phyloP scores from a whole-genome alignment of 345 rosid species.

The Limnanthes douglasii region DNA sequence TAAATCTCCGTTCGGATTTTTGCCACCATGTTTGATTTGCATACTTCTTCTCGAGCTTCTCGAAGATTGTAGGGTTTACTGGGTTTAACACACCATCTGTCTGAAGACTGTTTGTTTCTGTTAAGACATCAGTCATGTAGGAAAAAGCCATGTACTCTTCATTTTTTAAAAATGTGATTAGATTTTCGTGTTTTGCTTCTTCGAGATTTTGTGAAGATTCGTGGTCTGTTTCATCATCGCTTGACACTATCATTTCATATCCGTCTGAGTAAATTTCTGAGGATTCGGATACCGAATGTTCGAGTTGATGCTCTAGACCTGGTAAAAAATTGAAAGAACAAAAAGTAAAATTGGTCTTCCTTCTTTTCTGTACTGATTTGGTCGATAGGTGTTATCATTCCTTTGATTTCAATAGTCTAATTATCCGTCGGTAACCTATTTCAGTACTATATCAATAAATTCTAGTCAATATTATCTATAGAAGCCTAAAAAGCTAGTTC shows the following conservation, averaged over 20 bases:
- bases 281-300: conserved; percentile 35
- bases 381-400: too few relatives aligned
- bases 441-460: background rate
- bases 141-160: conserved; percentile 45
- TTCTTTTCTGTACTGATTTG: too few relatives aligned
- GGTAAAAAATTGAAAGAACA: conserved; percentile 1
- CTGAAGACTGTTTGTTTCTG: conserved; percentile 40
- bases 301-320: conserved; percentile 34
- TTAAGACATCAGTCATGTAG: conserved; percentile 47
- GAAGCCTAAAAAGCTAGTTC: background rate
- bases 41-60: conserved; percentile 68
- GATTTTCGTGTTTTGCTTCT: conserved; percentile 21
- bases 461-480: background rate
- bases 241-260: conserved; percentile 36
- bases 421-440: too few relatives aligned
- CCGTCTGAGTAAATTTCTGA: conserved; percentile 33
- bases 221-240: conserved; percentile 35
- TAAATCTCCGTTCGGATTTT: conserved; percentile 55
- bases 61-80: conserved; percentile 30
- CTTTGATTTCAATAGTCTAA: too few relatives aligned
- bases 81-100: conserved; percentile 18
- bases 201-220: conserved; percentile 13
- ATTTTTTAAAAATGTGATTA: conserved; percentile 7
- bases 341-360: too few relatives aligned
- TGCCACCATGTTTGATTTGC: conserved; percentile 47